Evolutionary conservation across 2,329 filamentous ascomycete genomes (phyloP).

Genomic region (Aspergillus flavus): DNA sequence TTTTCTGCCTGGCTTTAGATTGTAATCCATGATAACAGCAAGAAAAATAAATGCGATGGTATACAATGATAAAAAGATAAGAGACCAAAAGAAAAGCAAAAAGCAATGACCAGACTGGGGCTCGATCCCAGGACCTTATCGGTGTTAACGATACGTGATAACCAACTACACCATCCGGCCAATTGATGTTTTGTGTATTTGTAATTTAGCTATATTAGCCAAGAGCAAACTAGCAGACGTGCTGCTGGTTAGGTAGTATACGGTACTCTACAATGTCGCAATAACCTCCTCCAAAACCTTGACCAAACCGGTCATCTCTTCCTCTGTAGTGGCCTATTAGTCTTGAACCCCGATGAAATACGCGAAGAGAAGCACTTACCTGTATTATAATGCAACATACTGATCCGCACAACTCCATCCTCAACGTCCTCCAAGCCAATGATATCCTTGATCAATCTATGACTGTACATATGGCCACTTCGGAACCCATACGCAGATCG

Average conservation of each 20-base stretch:
- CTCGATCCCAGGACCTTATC: constrained; percentile 7
- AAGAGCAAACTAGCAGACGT: neutral
- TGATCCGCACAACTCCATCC: constrained; percentile 70
- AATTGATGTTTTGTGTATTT: neutral
- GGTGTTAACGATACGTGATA: constrained; percentile 10
- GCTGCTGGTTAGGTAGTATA: neutral
- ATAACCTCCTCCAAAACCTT: constrained; percentile 19
- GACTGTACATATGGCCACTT: constrained; percentile 71
- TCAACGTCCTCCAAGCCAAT: constrained; percentile 59
- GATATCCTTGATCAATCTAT: constrained; percentile 62
- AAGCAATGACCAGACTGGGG: constrained; percentile 4
- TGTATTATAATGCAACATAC: constrained; percentile 74
- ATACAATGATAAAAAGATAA: neutral
- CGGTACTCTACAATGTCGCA: neutral
- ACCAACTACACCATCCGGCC: constrained; percentile 37
- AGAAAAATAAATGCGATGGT: too few relatives aligned
- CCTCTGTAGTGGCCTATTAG: constrained; percentile 9
- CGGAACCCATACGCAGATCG: constrained; percentile 63
- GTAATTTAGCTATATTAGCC: neutral
- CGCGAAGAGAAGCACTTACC: constrained; percentile 44
- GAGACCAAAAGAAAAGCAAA: neutral
- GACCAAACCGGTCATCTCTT: constrained; percentile 21
- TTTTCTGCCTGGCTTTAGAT: too few relatives aligned
- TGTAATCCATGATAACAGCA: too few relatives aligned
- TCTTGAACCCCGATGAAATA: neutral